Evolutionary conservation across 371 early-diverging fungal species (phyloP).

Genomic region (Mortierella sp.): DNA sequence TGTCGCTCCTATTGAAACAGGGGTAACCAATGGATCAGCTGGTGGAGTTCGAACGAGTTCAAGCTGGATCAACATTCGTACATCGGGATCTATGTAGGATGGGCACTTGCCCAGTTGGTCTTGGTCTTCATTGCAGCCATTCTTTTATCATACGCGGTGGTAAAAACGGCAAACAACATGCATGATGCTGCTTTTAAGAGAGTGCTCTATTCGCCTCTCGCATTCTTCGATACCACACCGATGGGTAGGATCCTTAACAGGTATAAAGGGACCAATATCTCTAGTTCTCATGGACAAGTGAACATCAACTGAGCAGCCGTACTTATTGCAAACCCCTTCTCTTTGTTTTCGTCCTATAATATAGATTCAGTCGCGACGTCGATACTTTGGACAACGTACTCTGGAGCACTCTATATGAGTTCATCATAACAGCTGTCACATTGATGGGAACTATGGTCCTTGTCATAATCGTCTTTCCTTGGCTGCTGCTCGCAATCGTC

Average conservation of each 20-base stretch:
- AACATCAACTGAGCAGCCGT: too few relatives aligned
- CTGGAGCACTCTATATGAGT: conserved; percentile 74
- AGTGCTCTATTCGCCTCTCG: conserved; percentile 76
- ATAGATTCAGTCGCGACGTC: conserved; percentile 82
- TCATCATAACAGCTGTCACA: conserved; percentile 72
- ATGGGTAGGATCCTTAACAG: conserved; percentile 89
- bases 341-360: neutral
- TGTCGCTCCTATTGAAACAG: conserved; percentile 5
- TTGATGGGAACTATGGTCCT: conserved; percentile 75
- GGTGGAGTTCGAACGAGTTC: conserved; percentile 44
- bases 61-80: conserved; percentile 7
- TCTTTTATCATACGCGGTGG: conserved; percentile 35
- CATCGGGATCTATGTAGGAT: conserved; percentile 42
- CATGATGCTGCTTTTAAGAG: conserved; percentile 54
- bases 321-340: neutral
- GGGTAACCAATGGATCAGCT: conserved; percentile 53
- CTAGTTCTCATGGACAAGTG: too few relatives aligned
- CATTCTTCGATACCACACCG: conserved; percentile 90
- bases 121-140: conserved; percentile 39
- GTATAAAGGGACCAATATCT: too few relatives aligned
- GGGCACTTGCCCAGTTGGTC: conserved; percentile 30
- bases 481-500: conserved; percentile 58
- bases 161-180: conserved; percentile 29
- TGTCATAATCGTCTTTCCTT: conserved; percentile 70
- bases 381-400: conserved; percentile 83